Conservation (phyloP, 768 basidiomycete genomes). For the Aureoboletus auriporus region DNA sequence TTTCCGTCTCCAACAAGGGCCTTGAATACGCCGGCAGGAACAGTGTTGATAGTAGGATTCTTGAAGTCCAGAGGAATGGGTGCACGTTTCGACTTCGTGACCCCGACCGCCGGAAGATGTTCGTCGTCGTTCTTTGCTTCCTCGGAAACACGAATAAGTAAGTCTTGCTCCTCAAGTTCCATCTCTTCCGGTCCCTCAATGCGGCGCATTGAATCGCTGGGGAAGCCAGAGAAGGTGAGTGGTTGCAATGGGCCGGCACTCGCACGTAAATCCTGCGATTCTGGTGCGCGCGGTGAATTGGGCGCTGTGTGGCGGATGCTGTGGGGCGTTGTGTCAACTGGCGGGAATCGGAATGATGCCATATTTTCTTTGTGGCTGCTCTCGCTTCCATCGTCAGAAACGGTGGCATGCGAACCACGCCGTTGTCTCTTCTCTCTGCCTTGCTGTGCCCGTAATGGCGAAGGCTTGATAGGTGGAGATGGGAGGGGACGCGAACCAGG, state of each 20-base stretch:
- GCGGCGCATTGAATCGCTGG: conserved; percentile 31
- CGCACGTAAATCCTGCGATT: conserved; percentile 18
- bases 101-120: conserved; percentile 10
- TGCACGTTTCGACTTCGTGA: conserved; percentile 52
- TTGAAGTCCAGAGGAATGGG: conserved; percentile 81
- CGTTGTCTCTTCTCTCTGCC: conserved; percentile 81
- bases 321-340: conserved; percentile 45
- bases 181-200: conserved; percentile 9
- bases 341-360: conserved; percentile 76
- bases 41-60: conserved; percentile 64
- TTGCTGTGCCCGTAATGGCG: conserved; percentile 38
- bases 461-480: conserved; percentile 27
- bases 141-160: conserved; percentile 2
- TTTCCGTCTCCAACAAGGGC: conserved; percentile 67
- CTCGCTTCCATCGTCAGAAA: conserved; percentile 34
- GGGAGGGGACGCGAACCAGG: conserved; percentile 39
- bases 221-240: conserved; percentile 68
- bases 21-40: conserved; percentile 85
- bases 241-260: conserved; percentile 31
- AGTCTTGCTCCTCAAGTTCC: conserved; percentile 8
- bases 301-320: conserved; percentile 46
- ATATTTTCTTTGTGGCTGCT: conserved; percentile 59
- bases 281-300: conserved; percentile 32
- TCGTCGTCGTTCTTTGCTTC: conserved; percentile 16
- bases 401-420: conserved; percentile 40